Evolutionary conservation across 108 stramenopile species (phyloP).

Genomic region (Cyclotella sp.): DNA sequence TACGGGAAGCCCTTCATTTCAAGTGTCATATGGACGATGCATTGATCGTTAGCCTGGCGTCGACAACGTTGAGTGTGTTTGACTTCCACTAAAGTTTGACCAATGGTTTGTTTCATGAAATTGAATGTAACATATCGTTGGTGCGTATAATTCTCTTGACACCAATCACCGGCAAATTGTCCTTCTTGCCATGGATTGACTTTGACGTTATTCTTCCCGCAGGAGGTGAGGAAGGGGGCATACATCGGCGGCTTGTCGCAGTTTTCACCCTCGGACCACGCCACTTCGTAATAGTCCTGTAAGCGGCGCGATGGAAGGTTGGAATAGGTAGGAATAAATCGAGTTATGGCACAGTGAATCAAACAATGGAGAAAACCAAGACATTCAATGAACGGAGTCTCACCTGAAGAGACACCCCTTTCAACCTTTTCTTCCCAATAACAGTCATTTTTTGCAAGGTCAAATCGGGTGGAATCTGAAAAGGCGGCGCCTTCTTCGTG

Average conservation of each 20-base stretch:
- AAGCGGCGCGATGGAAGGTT: not conserved
- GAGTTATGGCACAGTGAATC: not conserved
- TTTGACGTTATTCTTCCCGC: constrained; percentile 36
- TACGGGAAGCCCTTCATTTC: constrained; percentile 78
- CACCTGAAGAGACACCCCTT: constrained; percentile 25
- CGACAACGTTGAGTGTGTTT: constrained; percentile 72
- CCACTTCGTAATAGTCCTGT: constrained; percentile 44
- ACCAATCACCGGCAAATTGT: constrained; percentile 54
- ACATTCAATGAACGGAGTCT: not conserved
- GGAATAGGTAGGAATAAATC: not conserved
- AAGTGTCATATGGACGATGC: constrained; percentile 64
- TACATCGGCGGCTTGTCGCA: constrained; percentile 32
- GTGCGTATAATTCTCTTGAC: constrained; percentile 59
- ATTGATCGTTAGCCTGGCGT: constrained; percentile 59
- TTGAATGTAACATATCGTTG: constrained; percentile 63
- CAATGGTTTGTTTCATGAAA: constrained; percentile 74
- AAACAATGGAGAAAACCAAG: not conserved
- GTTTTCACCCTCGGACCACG: constrained; percentile 41
- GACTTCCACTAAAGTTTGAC: constrained; percentile 77
- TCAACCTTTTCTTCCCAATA: constrained; percentile 34
- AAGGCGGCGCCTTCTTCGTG: constrained; percentile 18
- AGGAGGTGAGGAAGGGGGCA: constrained; percentile 22
- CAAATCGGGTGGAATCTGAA: constrained; percentile 24
- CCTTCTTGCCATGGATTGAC: constrained; percentile 27
- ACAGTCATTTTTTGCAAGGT: constrained; percentile 33